A percentile compares a stretch with the other conserved stretches of the same genome.
phyloP scores from a whole-genome alignment of 176 grass and related monocot genomes.

The Eremochloa ophiuroides region DNA sequence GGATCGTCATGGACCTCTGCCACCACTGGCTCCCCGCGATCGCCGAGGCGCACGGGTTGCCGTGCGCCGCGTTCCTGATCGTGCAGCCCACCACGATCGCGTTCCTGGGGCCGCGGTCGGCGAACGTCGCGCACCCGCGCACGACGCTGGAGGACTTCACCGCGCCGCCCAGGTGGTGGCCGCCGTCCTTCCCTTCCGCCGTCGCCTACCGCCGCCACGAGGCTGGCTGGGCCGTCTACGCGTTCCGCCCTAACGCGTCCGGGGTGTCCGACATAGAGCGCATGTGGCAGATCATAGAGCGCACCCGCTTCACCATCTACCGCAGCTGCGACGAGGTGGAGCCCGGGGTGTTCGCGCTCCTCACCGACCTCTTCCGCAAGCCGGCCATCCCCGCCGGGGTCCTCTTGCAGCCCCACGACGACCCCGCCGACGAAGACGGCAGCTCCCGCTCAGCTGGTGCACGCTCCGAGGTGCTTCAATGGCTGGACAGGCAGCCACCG shows the following conservation, averaged over 20 bases:
- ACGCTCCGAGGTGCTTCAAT: slow-evolving; percentile 11
- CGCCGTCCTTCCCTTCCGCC: slow-evolving; percentile 16
- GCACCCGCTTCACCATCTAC: slow-evolving; percentile 15
- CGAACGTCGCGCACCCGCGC: not conserved
- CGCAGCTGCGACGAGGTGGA: slow-evolving; percentile 47
- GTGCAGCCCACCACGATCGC: not conserved
- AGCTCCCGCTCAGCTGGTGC: no score
- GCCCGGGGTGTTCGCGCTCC: slow-evolving; percentile 10
- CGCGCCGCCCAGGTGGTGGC: slow-evolving; percentile 30
- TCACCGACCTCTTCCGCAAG: slow-evolving; percentile 14
- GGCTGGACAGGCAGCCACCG: slow-evolving; percentile 28
- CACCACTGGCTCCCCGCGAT: slow-evolving; percentile 28
- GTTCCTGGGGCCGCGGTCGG: slow-evolving; percentile 27
- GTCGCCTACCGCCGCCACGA: slow-evolving; percentile 33
- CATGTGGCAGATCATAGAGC: not conserved
- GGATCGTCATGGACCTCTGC: slow-evolving; percentile 43
- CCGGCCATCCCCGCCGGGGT: slow-evolving; percentile 35
- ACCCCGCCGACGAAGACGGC: not conserved
- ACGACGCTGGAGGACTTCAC: slow-evolving; percentile 17
- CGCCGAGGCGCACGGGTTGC: slow-evolving; percentile 7
- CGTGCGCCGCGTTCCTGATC: slow-evolving; percentile 22
- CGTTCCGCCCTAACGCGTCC: not conserved
- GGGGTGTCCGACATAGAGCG: slow-evolving; percentile 10
- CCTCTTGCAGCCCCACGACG: not conserved
- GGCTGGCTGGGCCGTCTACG: not conserved